phyloP scores from a whole-genome alignment of 352 stramenopile species.

The Pythium sukuiense region DNA sequence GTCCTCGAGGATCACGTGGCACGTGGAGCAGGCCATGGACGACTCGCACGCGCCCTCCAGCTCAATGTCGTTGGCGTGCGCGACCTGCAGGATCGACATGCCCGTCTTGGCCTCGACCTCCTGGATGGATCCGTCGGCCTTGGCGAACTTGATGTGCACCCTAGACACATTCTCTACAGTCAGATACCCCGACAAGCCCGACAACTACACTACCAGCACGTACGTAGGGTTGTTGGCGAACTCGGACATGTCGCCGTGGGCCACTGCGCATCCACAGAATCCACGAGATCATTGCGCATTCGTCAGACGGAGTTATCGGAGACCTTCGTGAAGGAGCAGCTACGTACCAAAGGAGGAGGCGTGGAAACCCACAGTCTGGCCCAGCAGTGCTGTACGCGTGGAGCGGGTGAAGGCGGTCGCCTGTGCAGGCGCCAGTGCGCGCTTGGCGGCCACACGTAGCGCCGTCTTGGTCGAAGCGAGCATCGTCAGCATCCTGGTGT shows the following conservation, averaged over 20 bases:
- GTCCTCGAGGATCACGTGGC: slow-evolving; percentile 96
- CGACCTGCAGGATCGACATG: slow-evolving; percentile 91
- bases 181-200: neutral
- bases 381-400: slow-evolving; percentile 11
- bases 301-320: neutral
- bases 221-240: slow-evolving; percentile 68
- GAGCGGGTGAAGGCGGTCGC: slow-evolving; percentile 14
- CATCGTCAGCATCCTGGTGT: slow-evolving; percentile 28
- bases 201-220: slow-evolving; percentile 13
- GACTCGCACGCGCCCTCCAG: slow-evolving; percentile 92
- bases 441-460: slow-evolving; percentile 3
- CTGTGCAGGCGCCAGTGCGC: slow-evolving; percentile 1
- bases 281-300: slow-evolving; percentile 4
- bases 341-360: slow-evolving; percentile 38
- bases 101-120: slow-evolving; percentile 71
- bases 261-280: slow-evolving; percentile 21
- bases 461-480: slow-evolving; percentile 32
- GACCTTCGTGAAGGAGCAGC: neutral
- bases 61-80: slow-evolving; percentile 93
- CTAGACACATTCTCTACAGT: slow-evolving; percentile 25
- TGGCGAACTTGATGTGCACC: slow-evolving; percentile 77
- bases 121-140: slow-evolving; percentile 57
- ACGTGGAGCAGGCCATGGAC: slow-evolving; percentile 98
- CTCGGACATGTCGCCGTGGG: slow-evolving; percentile 59
- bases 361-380: slow-evolving; percentile 36